Conservation (phyloP, 257 asterid genomes). For the Rehmannia glutinosa region DNA sequence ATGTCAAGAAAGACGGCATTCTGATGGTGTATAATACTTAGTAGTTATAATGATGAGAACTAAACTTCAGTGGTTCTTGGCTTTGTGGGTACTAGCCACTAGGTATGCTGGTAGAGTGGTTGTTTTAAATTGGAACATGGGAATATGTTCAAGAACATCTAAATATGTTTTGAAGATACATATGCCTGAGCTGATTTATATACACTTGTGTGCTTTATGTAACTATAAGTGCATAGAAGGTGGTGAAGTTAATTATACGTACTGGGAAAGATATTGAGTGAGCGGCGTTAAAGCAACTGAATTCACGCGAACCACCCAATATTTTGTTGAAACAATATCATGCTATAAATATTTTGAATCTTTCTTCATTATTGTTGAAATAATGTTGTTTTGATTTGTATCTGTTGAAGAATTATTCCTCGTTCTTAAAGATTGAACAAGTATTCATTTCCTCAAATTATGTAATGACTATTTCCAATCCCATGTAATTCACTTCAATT, state of each 20-base stretch:
- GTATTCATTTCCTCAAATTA: background rate
- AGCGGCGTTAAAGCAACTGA: background rate
- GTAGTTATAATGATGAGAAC: background rate
- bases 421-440: background rate
- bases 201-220: background rate
- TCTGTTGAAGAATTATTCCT: background rate
- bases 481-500: background rate
- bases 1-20: background rate
- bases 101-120: background rate
- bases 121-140: background rate
- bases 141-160: background rate
- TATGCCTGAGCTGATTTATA: background rate
- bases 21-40: background rate
- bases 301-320: background rate
- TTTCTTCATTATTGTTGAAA: background rate
- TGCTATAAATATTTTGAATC: background rate
- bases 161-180: background rate
- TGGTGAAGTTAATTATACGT: background rate
- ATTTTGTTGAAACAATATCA: background rate
- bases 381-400: background rate
- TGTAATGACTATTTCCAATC: background rate
- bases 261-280: background rate
- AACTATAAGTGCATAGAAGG: background rate
- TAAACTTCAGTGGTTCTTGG: background rate
- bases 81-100: background rate